phyloP scores from a whole-genome alignment of 164 flowering plant species.

The Chimonanthus praecox region DNA sequence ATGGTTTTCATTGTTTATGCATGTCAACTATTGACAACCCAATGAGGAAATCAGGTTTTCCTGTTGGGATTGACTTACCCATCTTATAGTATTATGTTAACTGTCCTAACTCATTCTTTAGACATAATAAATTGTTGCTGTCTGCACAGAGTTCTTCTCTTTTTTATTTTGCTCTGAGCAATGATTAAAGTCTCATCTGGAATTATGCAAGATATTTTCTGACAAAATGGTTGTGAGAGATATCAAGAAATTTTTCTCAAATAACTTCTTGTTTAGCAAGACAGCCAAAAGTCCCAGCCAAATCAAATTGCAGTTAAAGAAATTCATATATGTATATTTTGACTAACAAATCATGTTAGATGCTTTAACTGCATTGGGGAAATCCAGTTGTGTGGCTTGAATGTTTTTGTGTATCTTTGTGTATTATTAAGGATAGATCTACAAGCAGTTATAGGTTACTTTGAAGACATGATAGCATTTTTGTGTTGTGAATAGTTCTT shows the following conservation, averaged over 20 bases:
- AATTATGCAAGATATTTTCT: background rate
- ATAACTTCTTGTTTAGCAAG: background rate
- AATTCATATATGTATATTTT: background rate
- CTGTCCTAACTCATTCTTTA: no score
- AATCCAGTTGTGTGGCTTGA: background rate
- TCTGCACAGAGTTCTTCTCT: background rate
- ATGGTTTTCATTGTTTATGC: background rate
- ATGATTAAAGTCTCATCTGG: background rate
- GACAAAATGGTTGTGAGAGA: background rate
- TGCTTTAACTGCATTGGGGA: background rate
- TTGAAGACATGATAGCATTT: background rate
- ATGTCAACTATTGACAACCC: background rate
- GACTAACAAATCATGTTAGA: background rate
- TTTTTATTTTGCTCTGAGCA: no score
- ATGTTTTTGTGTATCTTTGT: background rate
- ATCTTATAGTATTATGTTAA: no score
- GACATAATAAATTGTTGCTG: no score
- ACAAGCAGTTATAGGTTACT: background rate
- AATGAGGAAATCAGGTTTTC: background rate
- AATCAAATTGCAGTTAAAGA: background rate
- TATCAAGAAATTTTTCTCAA: background rate
- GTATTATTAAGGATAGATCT: background rate
- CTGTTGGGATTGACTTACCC: no score
- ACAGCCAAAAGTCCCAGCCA: background rate
- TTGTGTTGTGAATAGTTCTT: background rate